Conservation (phyloP, 2,329 filamentous ascomycete genomes). For the Claviceps pusilla region DNA sequence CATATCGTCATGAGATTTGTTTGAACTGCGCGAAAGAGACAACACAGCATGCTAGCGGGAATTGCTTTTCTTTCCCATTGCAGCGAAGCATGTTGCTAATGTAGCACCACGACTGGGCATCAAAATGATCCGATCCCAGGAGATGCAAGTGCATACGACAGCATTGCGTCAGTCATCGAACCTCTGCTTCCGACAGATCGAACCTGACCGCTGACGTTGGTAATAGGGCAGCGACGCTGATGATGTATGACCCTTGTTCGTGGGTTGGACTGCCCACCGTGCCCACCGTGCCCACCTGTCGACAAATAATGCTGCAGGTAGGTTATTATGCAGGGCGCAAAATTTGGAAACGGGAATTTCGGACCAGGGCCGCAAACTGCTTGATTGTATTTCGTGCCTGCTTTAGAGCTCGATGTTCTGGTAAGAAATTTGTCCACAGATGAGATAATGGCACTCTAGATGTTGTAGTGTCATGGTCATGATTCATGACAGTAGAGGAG, state of each 20-base stretch:
- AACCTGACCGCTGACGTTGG: not conserved
- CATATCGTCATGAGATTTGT: not conserved
- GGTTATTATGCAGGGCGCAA: not conserved
- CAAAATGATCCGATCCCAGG: not conserved
- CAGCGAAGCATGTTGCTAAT: not conserved
- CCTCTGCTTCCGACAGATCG: not conserved
- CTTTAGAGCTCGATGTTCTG: not conserved
- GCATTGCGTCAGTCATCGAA: not conserved
- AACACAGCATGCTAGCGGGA: not conserved
- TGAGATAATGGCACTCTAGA: not conserved
- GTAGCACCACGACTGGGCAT: not conserved
- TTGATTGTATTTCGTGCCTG: not conserved
- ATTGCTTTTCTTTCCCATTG: not conserved
- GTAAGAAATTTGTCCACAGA: not conserved
- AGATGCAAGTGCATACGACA: not conserved
- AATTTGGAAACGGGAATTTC: not conserved
- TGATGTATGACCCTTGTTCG: not conserved
- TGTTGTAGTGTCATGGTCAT: not conserved
- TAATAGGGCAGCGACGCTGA: not conserved
- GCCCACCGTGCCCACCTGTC: no score
- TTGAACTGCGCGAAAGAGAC: not conserved
- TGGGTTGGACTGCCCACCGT: not conserved
- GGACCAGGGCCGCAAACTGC: not conserved
- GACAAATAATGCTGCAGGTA: not conserved
- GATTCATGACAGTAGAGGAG: not conserved